phyloP scores from a whole-genome alignment of 306 rosid species.

The Rosa rugosa region DNA sequence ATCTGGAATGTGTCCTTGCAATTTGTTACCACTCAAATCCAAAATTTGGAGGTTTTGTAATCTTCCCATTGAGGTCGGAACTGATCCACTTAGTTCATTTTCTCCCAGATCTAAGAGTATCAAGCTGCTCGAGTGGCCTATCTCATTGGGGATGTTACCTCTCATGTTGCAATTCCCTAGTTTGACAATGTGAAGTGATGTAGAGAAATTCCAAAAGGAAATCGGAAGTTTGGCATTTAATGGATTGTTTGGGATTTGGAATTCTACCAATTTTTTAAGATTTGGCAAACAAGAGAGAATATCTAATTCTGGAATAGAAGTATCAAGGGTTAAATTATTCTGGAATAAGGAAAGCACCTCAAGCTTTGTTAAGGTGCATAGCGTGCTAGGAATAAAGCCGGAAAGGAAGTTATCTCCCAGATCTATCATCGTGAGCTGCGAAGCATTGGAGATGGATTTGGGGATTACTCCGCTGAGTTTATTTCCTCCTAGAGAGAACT shows the following conservation, averaged over 20 bases:
- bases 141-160: neutral
- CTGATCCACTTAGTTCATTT: neutral
- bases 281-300: neutral
- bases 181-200: neutral
- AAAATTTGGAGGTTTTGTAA: no score
- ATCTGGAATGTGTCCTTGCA: no score
- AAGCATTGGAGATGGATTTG: no score
- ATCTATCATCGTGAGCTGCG: neutral
- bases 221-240: neutral
- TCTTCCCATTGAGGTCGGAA: no score
- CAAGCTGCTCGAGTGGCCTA: slow-evolving; percentile 2
- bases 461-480: neutral
- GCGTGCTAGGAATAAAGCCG: slow-evolving; percentile 3
- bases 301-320: neutral
- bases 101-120: neutral
- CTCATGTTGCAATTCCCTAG: neutral
- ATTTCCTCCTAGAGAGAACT: neutral
- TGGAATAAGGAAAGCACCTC: fast-evolving
- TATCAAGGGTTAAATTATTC: slow-evolving; percentile 15
- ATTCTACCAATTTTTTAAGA: neutral
- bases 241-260: neutral
- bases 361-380: slow-evolving; percentile 5
- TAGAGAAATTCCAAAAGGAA: neutral
- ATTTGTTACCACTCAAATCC: no score
- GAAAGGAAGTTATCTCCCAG: neutral